Evolutionary conservation across 1,284 basidiomycete species (phyloP), one percentile per base, ranked within the genome.

Genomic region (Ustilago sp.): DNA sequence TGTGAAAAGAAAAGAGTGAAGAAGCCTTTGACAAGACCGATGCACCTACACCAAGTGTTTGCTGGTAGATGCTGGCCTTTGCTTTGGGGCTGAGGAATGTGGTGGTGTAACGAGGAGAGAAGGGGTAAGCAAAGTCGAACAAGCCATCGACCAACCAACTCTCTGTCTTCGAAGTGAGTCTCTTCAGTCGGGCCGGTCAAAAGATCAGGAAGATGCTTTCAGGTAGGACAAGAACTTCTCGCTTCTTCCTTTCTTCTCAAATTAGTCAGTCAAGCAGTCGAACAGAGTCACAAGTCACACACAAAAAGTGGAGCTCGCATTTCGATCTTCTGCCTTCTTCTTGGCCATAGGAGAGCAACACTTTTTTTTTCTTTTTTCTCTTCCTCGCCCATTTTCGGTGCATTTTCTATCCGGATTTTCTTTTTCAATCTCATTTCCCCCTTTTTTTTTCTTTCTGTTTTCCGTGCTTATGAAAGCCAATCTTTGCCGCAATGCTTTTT

Each of bases 321-420:
- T 32, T 17, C 50, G 39, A 12, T 53, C 50, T 61, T 61, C 34
- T 59, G 23, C 41, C 32, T 47, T 38, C 39, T 38, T 45, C 11
- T 64, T 56, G 39, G 51, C 45, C 47, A 51, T 32, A 31, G 8
- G 19, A 59, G 59, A 62, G 41, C 53, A 63, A 63, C 58, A 59
- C 35, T 57, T 59, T 48, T 28, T 43, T 62, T 35, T 34, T 36
- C 36, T 38, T 53, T 43, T 19, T 41, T 32, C 31, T 60, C 47
- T 47, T 45, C 9, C 12, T 13, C 35, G 4, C 23, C 19, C 38
- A 28, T 53, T 62, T 62, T 62, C 28, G 32, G 28, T 31, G 19
- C 39, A 34, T 36, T 47, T 62, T 55, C 32, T 8, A 13, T 1
- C 41, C 43, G 17, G 31, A 35, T 12, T 61, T 51, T 28, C 19